Base-by-base conservation (phyloP, 179 eudicot genomes). In the Corrigiola litoralis region DNA sequence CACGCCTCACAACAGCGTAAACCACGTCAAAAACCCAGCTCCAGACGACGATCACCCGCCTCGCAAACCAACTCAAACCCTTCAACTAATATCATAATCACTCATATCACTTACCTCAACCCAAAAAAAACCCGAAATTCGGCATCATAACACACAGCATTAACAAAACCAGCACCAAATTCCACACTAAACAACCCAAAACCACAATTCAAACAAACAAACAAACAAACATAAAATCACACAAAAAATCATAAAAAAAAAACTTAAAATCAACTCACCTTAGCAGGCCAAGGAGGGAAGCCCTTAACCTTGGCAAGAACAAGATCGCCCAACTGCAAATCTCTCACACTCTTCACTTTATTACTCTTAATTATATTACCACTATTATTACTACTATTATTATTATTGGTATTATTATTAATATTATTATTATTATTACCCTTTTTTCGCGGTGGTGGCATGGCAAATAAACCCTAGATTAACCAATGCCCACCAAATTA, bases 271-370 rank as follows among this genome's bases (percentile, higher is more conserved):
- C n/a, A 33, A 49, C 73, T 6, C 49, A 94, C 99, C 99, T 90
- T 91, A 61, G 99, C 99, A 67, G 99, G 97, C 97, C 99, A 90
- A 48, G 94, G 80, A 49, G 97, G 99, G 59, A 82, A 86, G 0
- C 99, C 99, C 81, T 86, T 86, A 58, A 90, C 97, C 79, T 94
- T 94, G 60, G 99, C 99, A 38, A 94, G 97, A 42, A 94, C 99
- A 21, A 94, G 97, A 86, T 94, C 99, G 58, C 99, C 99, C 58
- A 94, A 65, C 13, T 80, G 75, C 77, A 94, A 82, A 59, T 80
- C 81, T 31, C 44, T 70, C 32, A 36, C 80, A 61, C 66, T 24
- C 61, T 76, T 81, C 21, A 63, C 70, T 63, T 85, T 81, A 63
- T 79, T 87, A 60, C 74, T 86, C 50, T 6, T 40, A n/a, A 3